Conservation (phyloP, 2,329 filamentous ascomycete species). For the Colletotrichum noveboracense region DNA sequence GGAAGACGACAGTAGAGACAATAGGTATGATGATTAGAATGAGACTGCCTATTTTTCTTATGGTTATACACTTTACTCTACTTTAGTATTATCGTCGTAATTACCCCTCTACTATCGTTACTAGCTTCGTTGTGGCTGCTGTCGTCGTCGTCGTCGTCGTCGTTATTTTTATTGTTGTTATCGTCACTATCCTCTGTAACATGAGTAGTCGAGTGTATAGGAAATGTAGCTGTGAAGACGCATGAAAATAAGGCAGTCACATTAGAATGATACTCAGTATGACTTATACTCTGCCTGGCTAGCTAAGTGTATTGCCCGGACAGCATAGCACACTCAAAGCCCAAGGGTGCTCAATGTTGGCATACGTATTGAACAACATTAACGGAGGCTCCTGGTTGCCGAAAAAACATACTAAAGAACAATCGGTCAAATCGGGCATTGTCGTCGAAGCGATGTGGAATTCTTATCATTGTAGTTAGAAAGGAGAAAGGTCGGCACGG, state of each 20-base stretch:
- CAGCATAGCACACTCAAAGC: neutral
- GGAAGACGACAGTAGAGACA: neutral
- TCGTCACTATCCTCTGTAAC: too few species aligned
- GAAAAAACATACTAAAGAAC: rapidly evolving
- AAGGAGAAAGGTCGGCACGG: neutral
- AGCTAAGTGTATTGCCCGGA: neutral
- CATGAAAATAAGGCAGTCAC: too few species aligned
- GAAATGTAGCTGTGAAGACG: rapidly evolving
- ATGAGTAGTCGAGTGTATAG: too few species aligned
- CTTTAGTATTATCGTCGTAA: too few species aligned
- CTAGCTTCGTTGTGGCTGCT: rapidly evolving
- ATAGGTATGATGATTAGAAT: neutral
- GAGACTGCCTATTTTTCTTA: too few species aligned
- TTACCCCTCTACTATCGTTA: too few species aligned
- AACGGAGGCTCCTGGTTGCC: neutral
- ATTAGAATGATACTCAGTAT: rapidly evolving
- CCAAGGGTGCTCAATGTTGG: neutral
- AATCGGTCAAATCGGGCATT: neutral
- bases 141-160: too few species aligned
- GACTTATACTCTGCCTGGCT: neutral
- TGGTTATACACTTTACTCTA: too few species aligned
- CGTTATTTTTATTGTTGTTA: too few species aligned
- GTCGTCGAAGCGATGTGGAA: neutral
- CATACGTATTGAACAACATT: neutral
- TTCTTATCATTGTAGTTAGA: neutral